Percentiles rank a stretch among this genome's conserved stretches.
Evolutionary conservation across 768 basidiomycete genomes (phyloP).

Genomic region (Auricularia heimuer): DNA sequence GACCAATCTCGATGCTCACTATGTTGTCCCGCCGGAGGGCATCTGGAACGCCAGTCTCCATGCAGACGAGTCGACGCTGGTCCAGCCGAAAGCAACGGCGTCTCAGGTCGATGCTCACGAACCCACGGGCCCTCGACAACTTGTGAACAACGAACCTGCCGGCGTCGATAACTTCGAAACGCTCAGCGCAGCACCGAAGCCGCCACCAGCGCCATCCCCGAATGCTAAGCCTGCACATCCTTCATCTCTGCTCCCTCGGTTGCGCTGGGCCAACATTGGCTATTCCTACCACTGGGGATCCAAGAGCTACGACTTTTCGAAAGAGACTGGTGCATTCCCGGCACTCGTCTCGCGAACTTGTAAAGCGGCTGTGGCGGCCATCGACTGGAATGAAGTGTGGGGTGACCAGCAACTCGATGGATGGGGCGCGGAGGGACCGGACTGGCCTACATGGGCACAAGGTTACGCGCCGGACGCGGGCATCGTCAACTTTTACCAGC

Average conservation of each 20-base stretch:
- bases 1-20: constrained; percentile 85
- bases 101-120: constrained; percentile 10
- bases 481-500: constrained; percentile 93
- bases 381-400: constrained; percentile 68
- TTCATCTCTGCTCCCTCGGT: constrained; percentile 54
- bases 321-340: constrained; percentile 55
- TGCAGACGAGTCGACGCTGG: constrained; percentile 18
- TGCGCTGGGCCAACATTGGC: constrained; percentile 95
- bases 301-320: constrained; percentile 87
- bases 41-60: constrained; percentile 59
- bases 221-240: constrained; percentile 40
- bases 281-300: constrained; percentile 96
- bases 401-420: constrained; percentile 22
- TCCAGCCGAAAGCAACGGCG: constrained; percentile 38
- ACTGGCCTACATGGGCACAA: constrained; percentile 67
- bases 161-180: constrained; percentile 42
- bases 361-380: constrained; percentile 43
- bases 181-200: constrained; percentile 49
- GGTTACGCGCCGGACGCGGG: constrained; percentile 93
- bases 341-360: constrained; percentile 48
- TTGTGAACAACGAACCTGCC: constrained; percentile 66
- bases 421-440: constrained; percentile 45
- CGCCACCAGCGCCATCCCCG: constrained; percentile 52
- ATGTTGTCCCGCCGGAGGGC: constrained; percentile 60
- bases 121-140: constrained; percentile 45